Conservation (phyloP, 208 protist genomes). For the Crithidia thermophila region DNA sequence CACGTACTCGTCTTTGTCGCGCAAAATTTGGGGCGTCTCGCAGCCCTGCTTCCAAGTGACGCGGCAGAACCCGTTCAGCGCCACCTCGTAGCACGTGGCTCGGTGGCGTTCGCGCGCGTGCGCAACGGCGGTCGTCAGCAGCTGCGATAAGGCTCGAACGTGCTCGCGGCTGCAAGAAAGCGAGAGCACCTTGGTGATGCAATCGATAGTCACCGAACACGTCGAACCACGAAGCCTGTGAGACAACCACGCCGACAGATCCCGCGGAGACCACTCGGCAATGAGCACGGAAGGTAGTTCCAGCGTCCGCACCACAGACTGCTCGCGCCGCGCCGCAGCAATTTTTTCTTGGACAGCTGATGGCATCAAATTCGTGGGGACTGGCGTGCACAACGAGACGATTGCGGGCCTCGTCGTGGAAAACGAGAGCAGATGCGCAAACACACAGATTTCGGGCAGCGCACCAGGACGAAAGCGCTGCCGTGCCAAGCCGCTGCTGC, state of each 20-base stretch:
- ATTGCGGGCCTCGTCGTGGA: background rate
- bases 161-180: background rate
- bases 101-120: background rate
- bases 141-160: too few relatives aligned
- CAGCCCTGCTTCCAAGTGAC: slow-evolving; percentile 1
- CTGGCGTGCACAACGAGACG: slow-evolving; percentile 10
- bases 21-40: slow-evolving; percentile 1
- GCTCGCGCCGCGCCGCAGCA: background rate
- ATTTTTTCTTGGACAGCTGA: background rate
- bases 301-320: background rate
- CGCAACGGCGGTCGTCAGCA: background rate
- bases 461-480: background rate
- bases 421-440: background rate
- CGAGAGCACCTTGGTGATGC: background rate
- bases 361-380: background rate
- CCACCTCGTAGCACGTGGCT: slow-evolving; percentile 9
- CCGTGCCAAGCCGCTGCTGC: background rate
- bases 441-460: slow-evolving; percentile 4
- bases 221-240: background rate
- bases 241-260: slow-evolving; percentile 2
- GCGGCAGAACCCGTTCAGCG: slow-evolving; percentile 9
- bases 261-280: background rate
- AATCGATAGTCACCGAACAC: background rate
- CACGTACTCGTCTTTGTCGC: slow-evolving; percentile 13
- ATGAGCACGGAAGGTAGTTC: slow-evolving; percentile 4